Percentiles rank a stretch among this genome's conserved stretches.
Evolutionary conservation across 1,139 yeast genomes (phyloP).

Genomic region (Pichia sp.): DNA sequence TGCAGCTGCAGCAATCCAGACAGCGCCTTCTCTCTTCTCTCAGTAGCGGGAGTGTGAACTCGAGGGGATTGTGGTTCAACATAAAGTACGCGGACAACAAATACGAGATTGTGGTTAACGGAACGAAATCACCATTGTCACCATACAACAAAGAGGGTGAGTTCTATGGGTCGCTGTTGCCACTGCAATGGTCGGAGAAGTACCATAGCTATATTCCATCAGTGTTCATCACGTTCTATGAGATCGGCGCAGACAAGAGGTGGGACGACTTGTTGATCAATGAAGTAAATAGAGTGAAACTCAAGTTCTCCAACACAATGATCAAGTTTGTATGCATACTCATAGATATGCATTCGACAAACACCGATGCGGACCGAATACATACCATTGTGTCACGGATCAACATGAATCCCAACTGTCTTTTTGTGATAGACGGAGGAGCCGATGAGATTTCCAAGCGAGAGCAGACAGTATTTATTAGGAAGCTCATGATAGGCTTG

Average conservation of each 20-base stretch:
- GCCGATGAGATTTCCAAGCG: conserved; percentile 9
- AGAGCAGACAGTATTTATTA: conserved; percentile 13
- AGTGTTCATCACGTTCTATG: conserved; percentile 41
- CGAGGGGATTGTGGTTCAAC: conserved; percentile 20
- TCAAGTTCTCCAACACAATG: conserved; percentile 28
- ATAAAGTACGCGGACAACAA: conserved; percentile 31
- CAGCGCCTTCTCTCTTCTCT: conserved; percentile 7
- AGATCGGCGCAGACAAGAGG: conserved; percentile 26
- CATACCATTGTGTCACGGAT: conserved; percentile 34
- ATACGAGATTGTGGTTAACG: conserved; percentile 16
- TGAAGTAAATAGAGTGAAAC: conserved; percentile 36
- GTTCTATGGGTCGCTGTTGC: conserved; percentile 40
- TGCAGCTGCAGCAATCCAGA: background rate
- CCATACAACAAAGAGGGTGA: conserved; percentile 38
- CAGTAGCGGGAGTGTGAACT: conserved; percentile 17
- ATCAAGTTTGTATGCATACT: conserved; percentile 15
- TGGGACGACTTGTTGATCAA: conserved; percentile 31
- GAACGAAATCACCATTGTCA: conserved; percentile 32
- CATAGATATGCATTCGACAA: conserved; percentile 7
- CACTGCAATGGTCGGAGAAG: conserved; percentile 47
- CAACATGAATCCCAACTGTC: conserved; percentile 37
- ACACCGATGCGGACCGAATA: conserved; percentile 2
- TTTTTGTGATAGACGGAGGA: conserved; percentile 15
- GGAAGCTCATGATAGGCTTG: conserved; percentile 28
- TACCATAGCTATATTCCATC: conserved; percentile 42